These are phyloP conservation scores for Penicillium verrucosum DNA, from an alignment of 2,329 filamentous ascomycete genomes.

Conservation along the genomic window DNA sequence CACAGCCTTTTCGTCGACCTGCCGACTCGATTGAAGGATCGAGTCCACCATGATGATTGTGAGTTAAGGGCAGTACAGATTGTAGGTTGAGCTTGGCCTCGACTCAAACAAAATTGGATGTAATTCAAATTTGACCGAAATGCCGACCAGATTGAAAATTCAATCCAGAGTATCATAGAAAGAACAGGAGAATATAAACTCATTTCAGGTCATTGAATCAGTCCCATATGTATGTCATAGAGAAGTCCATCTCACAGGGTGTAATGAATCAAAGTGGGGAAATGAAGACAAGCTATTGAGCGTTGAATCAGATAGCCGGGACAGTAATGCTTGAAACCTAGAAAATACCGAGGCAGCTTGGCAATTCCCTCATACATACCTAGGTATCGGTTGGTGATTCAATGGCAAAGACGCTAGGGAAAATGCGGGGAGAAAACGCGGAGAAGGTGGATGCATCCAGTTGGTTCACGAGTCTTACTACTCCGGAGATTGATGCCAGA, in stretches of 20 bases:
- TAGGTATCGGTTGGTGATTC: too few relatives aligned
- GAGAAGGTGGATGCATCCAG: conserved; percentile 13
- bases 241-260: too few relatives aligned
- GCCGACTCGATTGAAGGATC: conserved; percentile 17
- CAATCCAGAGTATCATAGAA: neutral
- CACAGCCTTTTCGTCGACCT: conserved; percentile 29
- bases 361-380: neutral
- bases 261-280: conserved; percentile 2
- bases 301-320: conserved; percentile 11
- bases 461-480: conserved; percentile 3
- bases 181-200: neutral
- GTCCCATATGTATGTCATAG: neutral
- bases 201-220: neutral
- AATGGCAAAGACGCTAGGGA: neutral
- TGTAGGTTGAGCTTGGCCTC: neutral
- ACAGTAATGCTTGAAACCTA: conserved; percentile 12
- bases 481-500: conserved; percentile 11
- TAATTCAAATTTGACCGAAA: neutral
- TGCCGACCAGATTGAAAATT: neutral
- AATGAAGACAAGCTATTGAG: neutral
- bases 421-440: conserved; percentile 26
- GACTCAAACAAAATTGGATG: neutral
- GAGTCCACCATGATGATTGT: conserved; percentile 14
- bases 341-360: conserved; percentile 30
- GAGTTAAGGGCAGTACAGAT: neutral